Conservation (phyloP, 2,329 filamentous ascomycete genomes). For the Lachnellula hyalina region DNA sequence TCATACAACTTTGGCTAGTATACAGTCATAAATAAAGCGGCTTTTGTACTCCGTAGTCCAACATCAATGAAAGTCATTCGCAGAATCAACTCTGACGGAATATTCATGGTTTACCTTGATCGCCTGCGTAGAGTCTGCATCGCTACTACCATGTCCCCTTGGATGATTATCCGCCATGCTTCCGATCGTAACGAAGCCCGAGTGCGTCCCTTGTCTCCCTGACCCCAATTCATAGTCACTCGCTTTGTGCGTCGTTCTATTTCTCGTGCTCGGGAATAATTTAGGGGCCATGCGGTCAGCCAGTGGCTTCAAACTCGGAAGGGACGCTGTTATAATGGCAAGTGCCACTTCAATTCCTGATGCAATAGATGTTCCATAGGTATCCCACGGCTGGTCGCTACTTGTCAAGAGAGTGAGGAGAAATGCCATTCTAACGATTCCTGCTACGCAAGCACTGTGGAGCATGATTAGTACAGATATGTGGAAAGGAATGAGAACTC, state of each 20-base stretch:
- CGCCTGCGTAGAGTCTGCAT: neutral
- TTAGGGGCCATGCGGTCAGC: neutral
- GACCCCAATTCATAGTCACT: conserved; percentile 1
- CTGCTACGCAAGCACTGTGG: conserved; percentile 8
- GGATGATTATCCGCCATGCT: neutral
- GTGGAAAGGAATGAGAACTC: neutral
- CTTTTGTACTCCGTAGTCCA: neutral
- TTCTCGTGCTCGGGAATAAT: neutral
- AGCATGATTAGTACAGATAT: neutral
- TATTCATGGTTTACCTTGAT: conserved; percentile 3
- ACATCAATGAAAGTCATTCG: neutral
- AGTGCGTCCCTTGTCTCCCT: neutral
- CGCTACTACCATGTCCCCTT: neutral
- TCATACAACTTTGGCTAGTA: no score
- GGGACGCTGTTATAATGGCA: neutral
- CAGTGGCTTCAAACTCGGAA: conserved; percentile 1
- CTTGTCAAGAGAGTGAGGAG: conserved; percentile 1
- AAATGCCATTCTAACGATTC: conserved; percentile 6
- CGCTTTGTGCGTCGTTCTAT: neutral
- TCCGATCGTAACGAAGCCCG: conserved; percentile 2
- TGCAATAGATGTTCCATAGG: neutral
- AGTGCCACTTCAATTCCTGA: conserved; percentile 2
- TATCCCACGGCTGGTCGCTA: conserved; percentile 1
- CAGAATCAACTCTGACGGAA: neutral
- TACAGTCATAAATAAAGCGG: no score